A percentile compares a stretch with the other conserved stretches of the same genome.
Evolutionary conservation across 192 early-diverging fungal genomes (phyloP).

Genomic region (Umbelopsis isabellina): DNA sequence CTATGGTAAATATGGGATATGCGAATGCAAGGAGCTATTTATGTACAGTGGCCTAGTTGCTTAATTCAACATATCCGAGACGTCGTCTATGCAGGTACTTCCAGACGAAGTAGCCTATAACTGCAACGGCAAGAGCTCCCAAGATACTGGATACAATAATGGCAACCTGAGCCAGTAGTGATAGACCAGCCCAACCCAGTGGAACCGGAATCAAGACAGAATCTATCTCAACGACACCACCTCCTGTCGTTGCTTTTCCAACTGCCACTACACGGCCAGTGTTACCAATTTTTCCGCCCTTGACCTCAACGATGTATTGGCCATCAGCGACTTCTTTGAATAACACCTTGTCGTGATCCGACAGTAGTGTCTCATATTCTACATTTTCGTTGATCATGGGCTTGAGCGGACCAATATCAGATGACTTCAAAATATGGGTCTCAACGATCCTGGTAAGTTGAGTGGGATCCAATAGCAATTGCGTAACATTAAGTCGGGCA

Average conservation of each 20-base stretch:
- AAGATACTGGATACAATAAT: conserved; percentile 2
- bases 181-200: conserved; percentile 13
- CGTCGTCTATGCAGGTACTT: conserved; percentile 16
- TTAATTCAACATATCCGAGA: conserved; percentile 19
- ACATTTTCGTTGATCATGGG: neutral
- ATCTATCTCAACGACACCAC: conserved; percentile 32
- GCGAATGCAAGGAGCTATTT: no score
- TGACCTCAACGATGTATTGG: conserved; percentile 19
- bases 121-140: neutral
- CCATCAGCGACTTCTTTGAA: conserved; percentile 22
- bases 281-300: conserved; percentile 23
- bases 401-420: conserved; percentile 35
- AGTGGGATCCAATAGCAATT: conserved; percentile 36
- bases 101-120: conserved; percentile 2
- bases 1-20: no score
- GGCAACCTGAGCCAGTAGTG: neutral
- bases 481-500: conserved; percentile 38
- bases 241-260: conserved; percentile 28
- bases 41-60: neutral
- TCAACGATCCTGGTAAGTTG: conserved; percentile 55
- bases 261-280: conserved; percentile 22
- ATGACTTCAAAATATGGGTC: conserved; percentile 58
- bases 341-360: conserved; percentile 15
- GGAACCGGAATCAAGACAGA: conserved; percentile 27
- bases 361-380: conserved; percentile 27